Evolutionary conservation across 495 filamentous ascomycete species (phyloP), one percentile per base, ranked within the genome.

Genomic region (Neurospora cerealis): DNA sequence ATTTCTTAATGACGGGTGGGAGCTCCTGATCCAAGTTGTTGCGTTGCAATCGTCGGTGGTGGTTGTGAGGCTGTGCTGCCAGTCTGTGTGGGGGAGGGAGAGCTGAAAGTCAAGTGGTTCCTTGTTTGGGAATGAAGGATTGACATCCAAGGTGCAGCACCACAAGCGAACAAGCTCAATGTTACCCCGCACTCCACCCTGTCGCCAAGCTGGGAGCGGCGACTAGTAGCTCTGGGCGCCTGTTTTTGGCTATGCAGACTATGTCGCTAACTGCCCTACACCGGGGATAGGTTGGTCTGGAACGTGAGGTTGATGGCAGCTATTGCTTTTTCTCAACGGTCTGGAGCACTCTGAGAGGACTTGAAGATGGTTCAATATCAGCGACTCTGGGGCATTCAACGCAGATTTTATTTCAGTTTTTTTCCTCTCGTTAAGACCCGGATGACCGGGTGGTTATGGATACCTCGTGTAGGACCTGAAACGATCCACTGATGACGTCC

Each of bases 131-230:
- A 71, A 13, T 34, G 39, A 39, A 54, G 48, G 60, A 32, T 70
- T 73, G 74, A 75, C 74, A 75, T 75, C 74, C 74, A 75, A 75
- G 74, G 74, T 75, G 71, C 74, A 73, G 66, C 28, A 46, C 15
- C 46, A 32, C 32, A 32, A 66, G 71, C 36, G 28, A 48, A 48
- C 42, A 66, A 66, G 71, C 21, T 66, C 15, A n/a, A 54, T 13
- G 46, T 24, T 74, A 74, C 73, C 73, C 73, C 73, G 73, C 73
- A 74, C 73, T 72, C 28, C 54, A 62, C 54, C 54, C 54, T 66
- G 54, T 66, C 54, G 54, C 54, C 54, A 66, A 66, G 54, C 7
- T 10, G 28, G 3, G 5, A 17, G 5, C 28, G 2, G 46, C 21
- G 48, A 60, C 54, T 4, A 66, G 15, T 66, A 66, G 54, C 28